Evolutionary conservation across 2,329 filamentous ascomycete species (phyloP), one percentile per base, ranked within the genome.

Genomic region (Ophiosphaerella herpotricha): DNA sequence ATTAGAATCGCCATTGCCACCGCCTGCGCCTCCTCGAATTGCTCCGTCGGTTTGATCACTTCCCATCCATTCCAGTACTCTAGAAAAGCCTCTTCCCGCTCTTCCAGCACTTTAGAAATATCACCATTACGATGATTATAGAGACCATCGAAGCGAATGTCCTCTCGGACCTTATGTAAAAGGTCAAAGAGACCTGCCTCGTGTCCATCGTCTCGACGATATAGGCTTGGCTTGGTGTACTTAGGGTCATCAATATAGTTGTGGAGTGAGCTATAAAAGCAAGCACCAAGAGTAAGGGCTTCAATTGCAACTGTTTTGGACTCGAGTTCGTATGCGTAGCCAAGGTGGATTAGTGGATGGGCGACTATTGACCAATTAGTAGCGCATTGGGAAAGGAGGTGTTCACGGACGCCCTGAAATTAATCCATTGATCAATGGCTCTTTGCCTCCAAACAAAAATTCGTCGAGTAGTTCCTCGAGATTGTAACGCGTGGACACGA

Each of bases 11-110:
- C 81, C 1, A 79, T 75, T 2, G 83, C 83, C 3, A 81, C 73
- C 50, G 79, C 75, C 57, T 87, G 84, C 1, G 86, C 89, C 48
- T 88, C 82, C 50, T 85, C 82, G 67, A 97, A 95, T 64, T 91
- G 87, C 57, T 82, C 80, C n/a, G 80, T 79, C 1, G 89, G 87
- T 52, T 92, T 80, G 18, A 58, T 51, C 8, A 95, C 79, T 8
- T 68, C 66, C 92, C 91, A 97, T 3, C 88, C 86, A 59, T 95
- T 94, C 90, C 91, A 97, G 76, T 97, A 90, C 60, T 95, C 88
- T 39, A 97, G 74, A 13, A 96, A 77, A 0, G 86, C 80, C 12
- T 82, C 79, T 64, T 93, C 88, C 44, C 88, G 82, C 52, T 88
- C 77, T 32, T 82, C 74, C 54, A 97, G 87, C 7, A 97, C 77